Evolutionary conservation across 2,329 filamentous ascomycete genomes (phyloP).

Genomic region (Coniochaeta sp.): DNA sequence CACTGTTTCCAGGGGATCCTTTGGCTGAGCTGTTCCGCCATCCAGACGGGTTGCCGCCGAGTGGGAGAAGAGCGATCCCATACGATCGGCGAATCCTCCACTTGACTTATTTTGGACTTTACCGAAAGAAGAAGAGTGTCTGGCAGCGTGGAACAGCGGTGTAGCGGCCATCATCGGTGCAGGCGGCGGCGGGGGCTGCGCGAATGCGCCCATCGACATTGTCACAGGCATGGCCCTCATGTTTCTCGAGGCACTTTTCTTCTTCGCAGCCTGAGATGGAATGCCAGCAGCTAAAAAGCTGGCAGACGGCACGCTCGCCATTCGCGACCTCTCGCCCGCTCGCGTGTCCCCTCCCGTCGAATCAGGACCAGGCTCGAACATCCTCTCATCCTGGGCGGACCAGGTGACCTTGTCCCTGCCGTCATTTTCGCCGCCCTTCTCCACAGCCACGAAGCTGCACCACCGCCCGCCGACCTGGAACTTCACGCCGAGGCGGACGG

Average conservation of each 20-base stretch:
- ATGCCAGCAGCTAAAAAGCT: too few species aligned
- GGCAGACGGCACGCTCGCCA: too few species aligned
- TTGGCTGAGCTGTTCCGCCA: background rate
- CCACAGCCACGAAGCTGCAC: constrained; percentile 66
- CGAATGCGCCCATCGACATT: background rate
- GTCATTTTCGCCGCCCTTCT: constrained; percentile 23
- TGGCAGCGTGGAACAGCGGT: too few species aligned
- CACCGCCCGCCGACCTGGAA: constrained; percentile 64
- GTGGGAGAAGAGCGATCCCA: background rate
- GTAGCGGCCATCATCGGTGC: background rate
- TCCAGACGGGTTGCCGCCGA: background rate
- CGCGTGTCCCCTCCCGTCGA: too few species aligned
- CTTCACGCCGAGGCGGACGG: constrained; percentile 54
- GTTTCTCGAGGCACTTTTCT: too few species aligned
- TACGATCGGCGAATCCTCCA: background rate
- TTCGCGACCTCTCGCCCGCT: too few species aligned
- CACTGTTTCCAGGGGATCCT: constrained; percentile 28
- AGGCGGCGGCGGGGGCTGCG: background rate
- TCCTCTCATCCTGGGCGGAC: background rate
- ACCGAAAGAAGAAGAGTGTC: too few species aligned
- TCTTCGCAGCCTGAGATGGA: too few species aligned
- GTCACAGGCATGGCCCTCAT: too few species aligned
- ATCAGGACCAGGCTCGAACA: background rate
- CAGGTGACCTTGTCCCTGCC: background rate
- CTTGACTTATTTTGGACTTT: too few species aligned